phyloP scores from a whole-genome alignment of 495 filamentous ascomycete species.

The Daldinia concentrica region DNA sequence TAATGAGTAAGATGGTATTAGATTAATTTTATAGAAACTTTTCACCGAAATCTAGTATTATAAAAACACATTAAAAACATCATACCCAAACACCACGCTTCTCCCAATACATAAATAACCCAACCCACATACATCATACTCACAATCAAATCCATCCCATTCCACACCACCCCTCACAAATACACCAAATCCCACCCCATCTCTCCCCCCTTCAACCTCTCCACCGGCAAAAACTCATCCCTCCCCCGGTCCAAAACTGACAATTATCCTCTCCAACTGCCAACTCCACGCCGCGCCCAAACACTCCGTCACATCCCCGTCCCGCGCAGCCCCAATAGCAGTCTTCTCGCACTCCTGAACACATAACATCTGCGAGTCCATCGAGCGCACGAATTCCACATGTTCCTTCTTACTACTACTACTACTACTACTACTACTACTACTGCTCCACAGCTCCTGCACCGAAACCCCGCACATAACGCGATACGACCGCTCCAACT shows the following conservation, averaged over 20 bases:
- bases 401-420: neutral
- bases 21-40: too few species aligned
- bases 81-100: neutral
- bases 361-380: conserved; percentile 13
- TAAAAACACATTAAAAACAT: too few species aligned
- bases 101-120: neutral
- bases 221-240: conserved; percentile 36
- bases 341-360: conserved; percentile 37
- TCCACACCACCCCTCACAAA: neutral
- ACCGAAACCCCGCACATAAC: conserved; percentile 32
- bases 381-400: neutral
- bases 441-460: neutral
- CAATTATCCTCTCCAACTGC: conserved; percentile 21
- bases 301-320: conserved; percentile 25
- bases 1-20: too few species aligned
- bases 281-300: conserved; percentile 36
- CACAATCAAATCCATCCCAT: neutral
- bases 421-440: neutral
- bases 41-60: too few species aligned
- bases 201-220: conserved; percentile 15
- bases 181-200: conserved; percentile 38
- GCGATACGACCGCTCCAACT: conserved; percentile 38
- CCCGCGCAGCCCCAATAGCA: conserved; percentile 21
- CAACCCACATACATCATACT: neutral
- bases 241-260: conserved; percentile 34